Conservation (phyloP, 2,329 filamentous ascomycete genomes). For the Xylogone sp. region DNA sequence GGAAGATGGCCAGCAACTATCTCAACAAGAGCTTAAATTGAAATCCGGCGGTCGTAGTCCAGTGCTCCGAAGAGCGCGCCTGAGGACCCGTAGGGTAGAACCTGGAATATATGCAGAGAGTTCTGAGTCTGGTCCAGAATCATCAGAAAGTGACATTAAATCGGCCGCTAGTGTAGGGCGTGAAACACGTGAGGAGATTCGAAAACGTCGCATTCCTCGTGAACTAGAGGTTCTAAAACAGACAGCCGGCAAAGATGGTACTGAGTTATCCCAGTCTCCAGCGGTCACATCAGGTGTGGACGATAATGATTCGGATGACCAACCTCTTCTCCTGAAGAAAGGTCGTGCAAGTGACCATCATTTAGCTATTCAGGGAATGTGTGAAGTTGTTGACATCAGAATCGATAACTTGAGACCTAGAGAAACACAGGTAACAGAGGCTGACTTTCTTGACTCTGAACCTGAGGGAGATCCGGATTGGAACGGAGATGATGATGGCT, state of each 20-base stretch:
- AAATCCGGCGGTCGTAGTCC: background rate
- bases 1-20: background rate
- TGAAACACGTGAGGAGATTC: constrained; percentile 4
- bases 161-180: background rate
- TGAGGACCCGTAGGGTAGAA: constrained; percentile 8
- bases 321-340: constrained; percentile 14
- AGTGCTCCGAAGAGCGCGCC: constrained; percentile 15
- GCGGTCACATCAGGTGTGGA: constrained; percentile 3
- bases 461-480: constrained; percentile 53
- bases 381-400: constrained; percentile 64
- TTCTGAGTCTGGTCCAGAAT: constrained; percentile 15
- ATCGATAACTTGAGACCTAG: constrained; percentile 74
- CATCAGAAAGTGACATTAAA: background rate
- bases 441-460: constrained; percentile 63
- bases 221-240: constrained; percentile 21
- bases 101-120: constrained; percentile 22
- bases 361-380: constrained; percentile 61
- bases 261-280: constrained; percentile 10
- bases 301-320: constrained; percentile 12
- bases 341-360: constrained; percentile 31
- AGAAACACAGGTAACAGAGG: constrained; percentile 66
- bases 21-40: background rate
- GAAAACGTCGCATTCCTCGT: constrained; percentile 11
- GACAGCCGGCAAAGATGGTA: constrained; percentile 21
- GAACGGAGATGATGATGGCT: constrained; percentile 29